Evolutionary conservation across 2,329 filamentous ascomycete genomes (phyloP).

Genomic region (Fusarium liriodendri): DNA sequence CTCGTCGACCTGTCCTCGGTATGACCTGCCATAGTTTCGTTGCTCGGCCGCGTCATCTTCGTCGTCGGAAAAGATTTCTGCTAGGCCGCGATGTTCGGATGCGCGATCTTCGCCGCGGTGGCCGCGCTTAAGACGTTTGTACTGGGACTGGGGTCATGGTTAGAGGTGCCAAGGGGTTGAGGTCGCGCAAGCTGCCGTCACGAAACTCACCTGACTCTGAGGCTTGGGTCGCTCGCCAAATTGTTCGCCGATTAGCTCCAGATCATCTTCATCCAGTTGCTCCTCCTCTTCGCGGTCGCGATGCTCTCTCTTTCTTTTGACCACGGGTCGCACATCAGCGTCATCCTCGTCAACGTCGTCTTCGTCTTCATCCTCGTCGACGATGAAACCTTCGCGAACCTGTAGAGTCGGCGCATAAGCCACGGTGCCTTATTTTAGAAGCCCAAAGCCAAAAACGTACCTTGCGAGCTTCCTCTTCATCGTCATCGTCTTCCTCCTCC

Average conservation of each 20-base stretch:
- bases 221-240: conserved; percentile 72
- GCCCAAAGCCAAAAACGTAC: conserved; percentile 58
- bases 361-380: conserved; percentile 89
- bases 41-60: conserved; percentile 78
- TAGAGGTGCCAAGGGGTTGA: neutral
- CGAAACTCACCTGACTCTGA: conserved; percentile 72
- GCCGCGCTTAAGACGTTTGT: conserved; percentile 95
- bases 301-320: conserved; percentile 81
- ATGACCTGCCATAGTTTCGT: conserved; percentile 62
- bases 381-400: conserved; percentile 95
- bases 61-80: conserved; percentile 96
- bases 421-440: neutral
- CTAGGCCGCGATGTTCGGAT: conserved; percentile 76
- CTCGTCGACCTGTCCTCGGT: conserved; percentile 77
- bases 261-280: conserved; percentile 93
- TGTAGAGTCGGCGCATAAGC: conserved; percentile 51
- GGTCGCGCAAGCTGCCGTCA: neutral
- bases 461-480: conserved; percentile 84
- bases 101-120: conserved; percentile 77
- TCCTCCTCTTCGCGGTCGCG: conserved; percentile 85
- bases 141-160: conserved; percentile 74
- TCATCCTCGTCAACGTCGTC: conserved; percentile 72
- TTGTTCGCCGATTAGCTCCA: conserved; percentile 92
- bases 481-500: conserved; percentile 92
- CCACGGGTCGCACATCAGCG: conserved; percentile 62